These are phyloP conservation scores for Zoysia matrella DNA, from an alignment of 202 grass and related monocot genomes.

Conservation along the genomic window DNA sequence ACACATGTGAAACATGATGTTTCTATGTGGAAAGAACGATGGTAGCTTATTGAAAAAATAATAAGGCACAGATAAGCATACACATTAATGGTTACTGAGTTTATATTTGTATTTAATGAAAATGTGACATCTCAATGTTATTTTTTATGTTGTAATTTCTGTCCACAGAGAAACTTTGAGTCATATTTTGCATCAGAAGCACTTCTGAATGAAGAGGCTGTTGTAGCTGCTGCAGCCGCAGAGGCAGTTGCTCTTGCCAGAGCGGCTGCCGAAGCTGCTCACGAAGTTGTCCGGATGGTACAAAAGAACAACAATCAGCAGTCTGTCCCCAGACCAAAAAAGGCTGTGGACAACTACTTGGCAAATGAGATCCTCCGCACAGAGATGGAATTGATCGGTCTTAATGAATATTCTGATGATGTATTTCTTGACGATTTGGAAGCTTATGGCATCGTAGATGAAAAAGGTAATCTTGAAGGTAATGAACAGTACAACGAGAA, in stretches of 20 bases:
- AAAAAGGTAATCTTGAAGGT: conserved; percentile 30
- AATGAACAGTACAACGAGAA: conserved; percentile 23
- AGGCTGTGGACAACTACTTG: conserved; percentile 31
- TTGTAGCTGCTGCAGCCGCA: conserved; percentile 74
- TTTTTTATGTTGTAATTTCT: conserved; percentile 10
- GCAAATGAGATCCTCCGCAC: conserved; percentile 40
- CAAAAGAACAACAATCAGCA: conserved; percentile 39
- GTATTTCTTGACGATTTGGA: conserved; percentile 33
- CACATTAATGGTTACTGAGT: background rate
- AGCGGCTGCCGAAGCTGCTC: conserved; percentile 71
- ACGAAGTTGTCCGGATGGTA: conserved; percentile 69
- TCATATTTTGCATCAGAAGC: conserved; percentile 54
- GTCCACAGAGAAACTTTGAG: conserved; percentile 43
- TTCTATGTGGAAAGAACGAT: background rate
- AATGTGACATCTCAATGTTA: background rate
- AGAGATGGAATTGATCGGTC: conserved; percentile 24
- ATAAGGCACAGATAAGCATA: background rate
- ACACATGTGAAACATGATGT: background rate
- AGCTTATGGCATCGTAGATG: conserved; percentile 38
- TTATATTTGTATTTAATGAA: background rate
- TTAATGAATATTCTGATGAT: conserved; percentile 38
- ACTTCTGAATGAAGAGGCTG: conserved; percentile 68
- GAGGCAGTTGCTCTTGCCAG: conserved; percentile 87
- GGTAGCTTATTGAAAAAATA: background rate
- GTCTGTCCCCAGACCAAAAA: conserved; percentile 27